Evolutionary conservation across 176 grass and related monocot species (phyloP).

Genomic region (Oryza glaberrima): DNA sequence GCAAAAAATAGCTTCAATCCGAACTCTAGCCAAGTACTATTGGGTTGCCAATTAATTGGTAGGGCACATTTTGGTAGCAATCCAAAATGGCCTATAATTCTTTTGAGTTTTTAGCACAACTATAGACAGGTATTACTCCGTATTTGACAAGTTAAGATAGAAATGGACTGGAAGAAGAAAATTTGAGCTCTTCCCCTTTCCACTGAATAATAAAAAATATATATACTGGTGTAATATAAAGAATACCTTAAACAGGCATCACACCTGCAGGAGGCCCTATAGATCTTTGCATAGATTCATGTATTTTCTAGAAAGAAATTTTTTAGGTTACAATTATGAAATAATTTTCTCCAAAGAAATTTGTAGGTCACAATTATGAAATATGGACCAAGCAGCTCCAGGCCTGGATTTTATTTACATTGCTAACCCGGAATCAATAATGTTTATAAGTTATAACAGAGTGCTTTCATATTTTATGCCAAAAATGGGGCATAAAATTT

Average conservation of each 20-base stretch:
- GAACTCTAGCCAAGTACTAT: too few species aligned
- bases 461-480: not conserved
- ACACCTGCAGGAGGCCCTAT: not conserved
- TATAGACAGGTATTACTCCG: not conserved
- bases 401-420: not conserved
- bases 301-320: not conserved
- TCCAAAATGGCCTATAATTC: not conserved
- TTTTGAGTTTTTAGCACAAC: not conserved
- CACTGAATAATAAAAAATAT: not conserved
- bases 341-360: not conserved
- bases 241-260: not conserved
- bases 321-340: not conserved
- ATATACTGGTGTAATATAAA: not conserved
- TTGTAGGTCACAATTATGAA: not conserved
- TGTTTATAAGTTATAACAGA: not conserved
- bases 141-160: constrained; percentile 2
- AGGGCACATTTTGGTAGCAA: not conserved
- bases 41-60: too few species aligned
- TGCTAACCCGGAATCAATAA: not conserved
- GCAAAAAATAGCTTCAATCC: too few species aligned
- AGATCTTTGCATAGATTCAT: not conserved
- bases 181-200: not conserved
- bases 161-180: not conserved
- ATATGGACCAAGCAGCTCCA: not conserved
- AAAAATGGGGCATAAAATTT: not conserved